Percentiles rank a stretch among this genome's conserved stretches.
Conservation (phyloP, 768 basidiomycete species). For the Tricholoma sp. region DNA sequence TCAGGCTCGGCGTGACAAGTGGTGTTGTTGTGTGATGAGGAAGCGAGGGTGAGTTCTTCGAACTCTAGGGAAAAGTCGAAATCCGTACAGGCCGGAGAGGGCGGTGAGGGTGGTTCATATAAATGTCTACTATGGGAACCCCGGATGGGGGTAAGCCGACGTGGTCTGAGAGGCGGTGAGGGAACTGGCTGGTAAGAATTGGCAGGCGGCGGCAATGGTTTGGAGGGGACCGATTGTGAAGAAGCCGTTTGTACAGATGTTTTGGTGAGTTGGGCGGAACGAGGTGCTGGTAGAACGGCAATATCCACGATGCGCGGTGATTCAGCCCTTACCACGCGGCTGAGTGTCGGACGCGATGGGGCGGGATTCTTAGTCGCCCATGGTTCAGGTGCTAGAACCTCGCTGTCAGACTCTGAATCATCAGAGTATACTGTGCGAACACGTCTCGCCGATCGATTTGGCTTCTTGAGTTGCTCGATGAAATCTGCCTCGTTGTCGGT, state of each 20-base stretch:
- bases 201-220: conserved; percentile 8
- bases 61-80: conserved; percentile 50
- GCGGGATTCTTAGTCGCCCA: conserved; percentile 8
- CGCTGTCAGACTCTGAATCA: conserved; percentile 37
- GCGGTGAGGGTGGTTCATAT: conserved; percentile 45
- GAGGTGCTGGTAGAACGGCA: conserved; percentile 35
- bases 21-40: conserved; percentile 15
- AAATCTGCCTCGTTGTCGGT: conserved; percentile 22
- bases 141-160: conserved; percentile 67
- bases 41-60: conserved; percentile 35
- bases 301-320: conserved; percentile 31
- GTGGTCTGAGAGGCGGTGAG: conserved; percentile 38
- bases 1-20: conserved; percentile 21
- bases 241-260: not conserved
- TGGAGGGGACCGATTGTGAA: conserved; percentile 1
- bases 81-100: conserved; percentile 52
- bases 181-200: conserved; percentile 19
- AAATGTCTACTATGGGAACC: conserved; percentile 33
- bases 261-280: conserved; percentile 20
- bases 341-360: conserved; percentile 6
- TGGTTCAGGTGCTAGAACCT: conserved; percentile 8
- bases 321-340: conserved; percentile 7
- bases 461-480: conserved; percentile 18
- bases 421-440: conserved; percentile 40
- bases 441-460: conserved; percentile 22